Evolutionary conservation across 2,329 filamentous ascomycete genomes (phyloP), one percentile per base, ranked within the genome.

Genomic region (Cordyceps pruinosa): DNA sequence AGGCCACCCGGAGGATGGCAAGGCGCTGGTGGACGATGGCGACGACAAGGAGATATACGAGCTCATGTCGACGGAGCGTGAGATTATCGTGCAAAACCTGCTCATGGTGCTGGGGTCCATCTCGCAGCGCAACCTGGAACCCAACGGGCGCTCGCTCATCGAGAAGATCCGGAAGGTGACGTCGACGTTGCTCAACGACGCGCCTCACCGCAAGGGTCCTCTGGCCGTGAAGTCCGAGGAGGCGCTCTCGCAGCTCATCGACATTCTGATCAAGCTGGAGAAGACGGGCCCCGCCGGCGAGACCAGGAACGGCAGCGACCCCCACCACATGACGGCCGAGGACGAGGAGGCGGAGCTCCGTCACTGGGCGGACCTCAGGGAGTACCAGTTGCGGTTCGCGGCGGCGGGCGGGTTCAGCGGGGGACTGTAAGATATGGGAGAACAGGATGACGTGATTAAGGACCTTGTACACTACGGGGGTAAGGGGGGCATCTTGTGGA

Each of bases 141-240:
- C 81, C n/a, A 83, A 83, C 60, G 81, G 80, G 19, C 75, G 73
- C n/a, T 81, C 80, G 0, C 72, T 84, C n/a, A 90, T 89, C 65
- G 84, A 84, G 74, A 95, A 96, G 75, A 89, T 96, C 63, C 87
- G 90, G 10, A 87, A 89, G 66, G 87, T 96, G 39, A 90, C 90
- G 1, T 87, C 86, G 28, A 94, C 90, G 0, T 78, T 96, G 8
- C 80, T 95, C 49, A 84, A 88, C 60, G 76, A 76, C 53, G 70
- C 74, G 4, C 72, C 73, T 0, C 77, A 80, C 57, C 73, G 77
- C 17, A 82, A 82, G 63, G 79, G 78, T 0, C 75, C 59, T 0
- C 69, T 79, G 9, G 78, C 78, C 2, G 64, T 76, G 30, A 78
- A 79, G 69, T 83, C 87, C 12, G 87, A 93, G 68, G 84, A 87